Evolutionary conservation across 2,329 filamentous ascomycete genomes (phyloP), one percentile per base, ranked within the genome.

Genomic region (Pseudogymnoascus sp.): DNA sequence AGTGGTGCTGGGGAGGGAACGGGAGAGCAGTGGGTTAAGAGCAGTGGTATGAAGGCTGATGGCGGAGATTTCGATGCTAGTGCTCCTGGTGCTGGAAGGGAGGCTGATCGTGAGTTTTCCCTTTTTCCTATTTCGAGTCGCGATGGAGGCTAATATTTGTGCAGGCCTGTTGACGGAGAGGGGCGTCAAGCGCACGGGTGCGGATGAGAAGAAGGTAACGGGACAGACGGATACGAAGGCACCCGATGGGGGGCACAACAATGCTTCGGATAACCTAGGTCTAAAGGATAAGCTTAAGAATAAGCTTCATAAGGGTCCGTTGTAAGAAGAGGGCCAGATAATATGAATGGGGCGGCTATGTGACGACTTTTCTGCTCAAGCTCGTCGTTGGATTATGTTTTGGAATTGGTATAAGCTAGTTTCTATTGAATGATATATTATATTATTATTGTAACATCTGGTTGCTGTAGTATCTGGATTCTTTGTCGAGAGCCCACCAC

Each of bases 31-130:
- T 82, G 82, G 64, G 78, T 87, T 66, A 83, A 80, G 73, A 80
- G 79, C 21, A 80, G 78, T 0, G 87, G 86, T 0, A 72, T 88
- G 28, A 74, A 77, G 35, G 84, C 85, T 14, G 86, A 90, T 40
- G 86, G 87, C 0, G 86, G 87, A 5, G 79, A 89, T 68, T 88
- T 89, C 70, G 87, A 89, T 68, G 85, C 83, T 3, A 76, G 80
- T 6, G 81, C 81, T 64, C 81, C 85, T 0, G 87, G 87, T 10
- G 87, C 87, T 10, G 86, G 85, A 2, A 76, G 74, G 37, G 87
- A 90, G 73, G 87, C 87, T 65, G 85, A 88, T 67, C 81, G 87
- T 87, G 73, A 70, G 76, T 73, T 64, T 38, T 61, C 28, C 12
- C 14, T 50, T 63, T 35, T 63, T 3, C 35, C 37, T 3, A 21